phyloP scores from a whole-genome alignment of 2,329 filamentous ascomycete genomes.

The Xylaria sp. region DNA sequence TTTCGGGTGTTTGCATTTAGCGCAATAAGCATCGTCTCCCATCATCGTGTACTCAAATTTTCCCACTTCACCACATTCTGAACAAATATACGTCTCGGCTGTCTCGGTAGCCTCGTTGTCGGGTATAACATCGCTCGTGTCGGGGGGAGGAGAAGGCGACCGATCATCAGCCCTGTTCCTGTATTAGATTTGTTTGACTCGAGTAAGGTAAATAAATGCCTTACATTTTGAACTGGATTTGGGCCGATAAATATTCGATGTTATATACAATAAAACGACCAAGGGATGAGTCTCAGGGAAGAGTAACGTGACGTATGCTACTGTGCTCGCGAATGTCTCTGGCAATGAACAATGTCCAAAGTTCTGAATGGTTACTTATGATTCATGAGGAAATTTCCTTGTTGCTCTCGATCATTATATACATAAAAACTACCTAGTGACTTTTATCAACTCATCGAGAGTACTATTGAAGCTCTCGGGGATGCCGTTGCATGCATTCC shows the following conservation, averaged over 20 bases:
- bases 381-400: not conserved
- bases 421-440: not conserved
- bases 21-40: slow-evolving; percentile 24
- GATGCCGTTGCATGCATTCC: slow-evolving; percentile 14
- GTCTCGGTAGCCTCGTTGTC: slow-evolving; percentile 18
- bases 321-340: not conserved
- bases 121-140: not conserved
- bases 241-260: too few relatives aligned
- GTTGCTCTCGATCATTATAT: slow-evolving; percentile 19
- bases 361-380: not conserved
- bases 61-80: slow-evolving; percentile 17
- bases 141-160: not conserved
- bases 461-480: slow-evolving; percentile 3
- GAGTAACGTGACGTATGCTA: not conserved
- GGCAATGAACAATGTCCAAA: not conserved
- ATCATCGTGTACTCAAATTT: slow-evolving; percentile 31
- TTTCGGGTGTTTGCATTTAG: slow-evolving; percentile 24
- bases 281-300: not conserved
- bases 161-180: not conserved
- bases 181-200: slow-evolving; percentile 9
- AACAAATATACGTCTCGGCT: slow-evolving; percentile 25
- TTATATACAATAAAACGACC: too few relatives aligned
- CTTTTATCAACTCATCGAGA: not conserved
- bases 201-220: not conserved
- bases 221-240: slow-evolving; percentile 19